Evolutionary conservation across 352 stramenopile genomes (phyloP).

Genomic region (Globisporangium radiosum): DNA sequence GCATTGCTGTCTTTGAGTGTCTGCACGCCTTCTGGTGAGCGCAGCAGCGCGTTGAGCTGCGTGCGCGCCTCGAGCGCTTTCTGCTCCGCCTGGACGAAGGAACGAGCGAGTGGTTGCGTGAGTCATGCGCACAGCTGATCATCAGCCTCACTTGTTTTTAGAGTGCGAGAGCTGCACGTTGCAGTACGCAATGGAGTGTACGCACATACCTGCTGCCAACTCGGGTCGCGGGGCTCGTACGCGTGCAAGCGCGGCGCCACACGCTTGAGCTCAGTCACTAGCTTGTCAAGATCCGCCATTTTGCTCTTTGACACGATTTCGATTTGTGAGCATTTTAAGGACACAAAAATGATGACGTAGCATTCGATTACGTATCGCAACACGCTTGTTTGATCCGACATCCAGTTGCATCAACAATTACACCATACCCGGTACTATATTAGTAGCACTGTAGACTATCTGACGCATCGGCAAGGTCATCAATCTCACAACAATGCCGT

Average conservation of each 20-base stretch:
- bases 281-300: slow-evolving; percentile 25
- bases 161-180: background rate
- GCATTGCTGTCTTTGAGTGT: slow-evolving; percentile 43
- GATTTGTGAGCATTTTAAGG: too few species aligned
- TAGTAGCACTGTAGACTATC: too few species aligned
- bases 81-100: slow-evolving; percentile 34
- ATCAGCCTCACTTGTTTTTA: background rate
- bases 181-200: background rate
- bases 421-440: too few species aligned
- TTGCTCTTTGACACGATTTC: background rate
- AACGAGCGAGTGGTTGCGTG: too few species aligned
- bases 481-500: too few species aligned
- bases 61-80: slow-evolving; percentile 40
- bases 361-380: too few species aligned
- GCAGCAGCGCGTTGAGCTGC: slow-evolving; percentile 41
- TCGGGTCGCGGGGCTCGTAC: slow-evolving; percentile 43
- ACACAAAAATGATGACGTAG: too few species aligned
- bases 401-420: too few species aligned
- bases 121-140: background rate
- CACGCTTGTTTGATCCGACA: too few species aligned
- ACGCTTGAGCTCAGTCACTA: slow-evolving; percentile 44
- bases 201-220: slow-evolving; percentile 47
- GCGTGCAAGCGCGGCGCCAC: slow-evolving; percentile 48
- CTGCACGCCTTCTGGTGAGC: slow-evolving; percentile 46
- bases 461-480: too few species aligned